Base-by-base conservation (phyloP, 805 yeast species). In the Blastobotrys parvus region DNA sequence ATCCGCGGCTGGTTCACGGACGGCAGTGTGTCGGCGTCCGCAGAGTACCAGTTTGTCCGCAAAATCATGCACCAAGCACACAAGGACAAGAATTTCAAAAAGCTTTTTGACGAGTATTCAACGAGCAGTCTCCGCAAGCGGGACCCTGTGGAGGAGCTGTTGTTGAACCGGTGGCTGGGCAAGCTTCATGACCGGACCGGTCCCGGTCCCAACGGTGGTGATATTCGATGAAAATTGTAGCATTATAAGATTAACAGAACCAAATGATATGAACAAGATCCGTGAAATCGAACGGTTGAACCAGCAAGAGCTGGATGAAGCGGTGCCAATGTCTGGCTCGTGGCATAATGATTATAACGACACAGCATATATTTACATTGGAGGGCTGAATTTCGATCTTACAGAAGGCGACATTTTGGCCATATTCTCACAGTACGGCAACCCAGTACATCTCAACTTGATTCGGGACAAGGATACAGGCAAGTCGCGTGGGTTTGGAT, bases 281-380 rank as follows among this genome's bases (percentile, higher is more conserved):
- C 56, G 54, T 36, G 54, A 61, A n/a, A 76, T 81, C 19, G 71
- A 77, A 50, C 65, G 65, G 35, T 71, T 84, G 40, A 87, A 78
- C 56, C 75, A 78, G 43, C 69, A 67, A 44, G 97, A 89, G 55
- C 67, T 88, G 15, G 72, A 71, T n/a, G 63, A 63, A 5, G 78
- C 80, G 11, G 72, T 78, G 0, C 61, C 81, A 0, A 69, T 72
- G 29, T 62, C 68, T 3, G 85, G 82, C 0, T 87, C 96, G 4
- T 90, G 97, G 97, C 97, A 90, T 59, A 71, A 77, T 46, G 95
- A 89, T 51, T 87, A 79, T 56, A 65, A 65, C 19, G 89, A 87
- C 49, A 74, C 90, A 0, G 78, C 90, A 1, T 87, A 80, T 57
- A 68, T 89, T 1, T 83, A 52, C 55, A 77, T 90, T n/a, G 90